Base-by-base conservation (phyloP, 179 eudicot species). In the Sideroxylon spinosum region DNA sequence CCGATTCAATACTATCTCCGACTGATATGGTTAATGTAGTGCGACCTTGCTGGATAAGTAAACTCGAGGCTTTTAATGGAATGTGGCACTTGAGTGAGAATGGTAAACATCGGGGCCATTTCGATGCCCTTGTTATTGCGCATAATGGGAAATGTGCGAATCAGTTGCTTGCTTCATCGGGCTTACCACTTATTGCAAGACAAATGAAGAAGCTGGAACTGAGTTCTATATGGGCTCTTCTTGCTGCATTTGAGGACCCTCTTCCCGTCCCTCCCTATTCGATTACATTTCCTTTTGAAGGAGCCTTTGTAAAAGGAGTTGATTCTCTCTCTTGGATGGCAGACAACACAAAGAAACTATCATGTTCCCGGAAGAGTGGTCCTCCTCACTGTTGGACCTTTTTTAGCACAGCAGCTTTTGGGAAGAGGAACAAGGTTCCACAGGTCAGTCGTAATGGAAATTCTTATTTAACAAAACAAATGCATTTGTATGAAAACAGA, bases 121-220 rank as follows among this genome's bases (percentile, higher is more conserved):
- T 93, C 84, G 98, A 95, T 78, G 88, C 90, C 75, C 83, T 93
- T 83, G 91, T 95, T 76, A 88, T 95, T 77, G 97, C 98, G 73
- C 98, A 95, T 79, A 95, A 95, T 86, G 98, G 98, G 79, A 95
- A 95, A 83, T 95, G 98, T 88, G 98, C 98, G 67, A 95, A 95
- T 85, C 92, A 93, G 25, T 82, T 95, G 85, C 97, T 95, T 49
- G 88, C 93, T 74, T 80, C 93, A 73, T 95, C 97, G 48, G 98
- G 98, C 80, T 90, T 95, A 83, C 98, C 98, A 44, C 93, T 90
- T 61, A 86, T 95, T 82, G 97, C 97, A 44, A 88, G 90, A 81
- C 98, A 95, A 81, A 95, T 95, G 98, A 95, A 95, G 98, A 87
- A 87, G 57, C 83, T 95, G 79, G 97, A 90, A 44, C 84, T 95